A percentile compares a stretch with the other conserved stretches of the same genome.
These are phyloP conservation scores for Chenopodium berlandieri DNA, from an alignment of 148 eudicot genomes.

Conservation along the genomic window DNA sequence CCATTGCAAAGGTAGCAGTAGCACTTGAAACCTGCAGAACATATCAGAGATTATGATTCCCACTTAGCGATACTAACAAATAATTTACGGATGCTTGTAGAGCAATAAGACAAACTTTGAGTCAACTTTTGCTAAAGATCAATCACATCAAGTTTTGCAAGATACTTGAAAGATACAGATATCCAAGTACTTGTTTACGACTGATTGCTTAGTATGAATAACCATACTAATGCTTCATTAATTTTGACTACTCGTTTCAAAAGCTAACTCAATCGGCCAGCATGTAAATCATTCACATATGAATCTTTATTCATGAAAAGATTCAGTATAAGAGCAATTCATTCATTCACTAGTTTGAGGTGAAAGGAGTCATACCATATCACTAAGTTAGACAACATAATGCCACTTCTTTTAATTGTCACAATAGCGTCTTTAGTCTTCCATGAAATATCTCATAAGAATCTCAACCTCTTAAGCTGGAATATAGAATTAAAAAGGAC, in stretches of 20 bases:
- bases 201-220: background rate
- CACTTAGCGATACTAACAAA: background rate
- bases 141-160: background rate
- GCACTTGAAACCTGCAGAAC: constrained; percentile 84
- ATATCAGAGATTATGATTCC: background rate
- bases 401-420: no score
- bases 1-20: constrained; percentile 96
- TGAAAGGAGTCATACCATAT: no score
- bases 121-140: background rate
- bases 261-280: no score
- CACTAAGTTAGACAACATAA: no score
- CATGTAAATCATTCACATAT: no score
- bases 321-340: no score
- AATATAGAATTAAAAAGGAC: background rate
- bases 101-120: background rate
- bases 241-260: background rate
- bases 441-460: no score
- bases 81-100: background rate
- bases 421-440: no score
- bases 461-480: no score
- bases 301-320: no score
- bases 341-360: no score
- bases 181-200: background rate
- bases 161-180: background rate
- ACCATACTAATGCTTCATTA: background rate